Conservation (phyloP, 225 moss, liverwort and hornwort species). For the Anthoceros angustus region DNA sequence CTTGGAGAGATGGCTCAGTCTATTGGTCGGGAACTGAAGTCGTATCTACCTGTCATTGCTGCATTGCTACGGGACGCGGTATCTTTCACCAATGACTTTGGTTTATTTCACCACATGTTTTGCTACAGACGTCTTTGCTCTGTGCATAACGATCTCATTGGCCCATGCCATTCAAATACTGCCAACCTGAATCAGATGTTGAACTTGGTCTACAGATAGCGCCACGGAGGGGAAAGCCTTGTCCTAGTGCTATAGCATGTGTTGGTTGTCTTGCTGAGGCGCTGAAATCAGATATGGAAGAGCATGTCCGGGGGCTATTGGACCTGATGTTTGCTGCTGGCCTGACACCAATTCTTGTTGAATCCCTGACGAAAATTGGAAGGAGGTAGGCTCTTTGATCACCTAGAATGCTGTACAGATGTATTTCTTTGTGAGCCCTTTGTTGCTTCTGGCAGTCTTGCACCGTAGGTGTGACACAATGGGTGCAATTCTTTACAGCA, state of each 20-base stretch:
- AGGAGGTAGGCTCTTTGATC: conserved; percentile 36
- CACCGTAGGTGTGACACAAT: too few relatives aligned
- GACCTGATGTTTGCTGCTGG: conserved; percentile 82
- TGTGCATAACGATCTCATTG: neutral
- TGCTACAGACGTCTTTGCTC: neutral
- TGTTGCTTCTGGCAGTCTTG: neutral
- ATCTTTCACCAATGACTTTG: conserved; percentile 7
- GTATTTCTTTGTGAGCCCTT: neutral
- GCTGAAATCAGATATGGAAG: conserved; percentile 66
- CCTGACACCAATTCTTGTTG: conserved; percentile 50
- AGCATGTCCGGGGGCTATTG: conserved; percentile 46
- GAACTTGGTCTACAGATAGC: conserved; percentile 38
- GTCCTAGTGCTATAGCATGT: conserved; percentile 70
- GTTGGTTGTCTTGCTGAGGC: conserved; percentile 83
- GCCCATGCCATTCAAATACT: too few relatives aligned
- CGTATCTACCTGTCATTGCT: conserved; percentile 44
- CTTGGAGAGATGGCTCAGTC: conserved; percentile 92
- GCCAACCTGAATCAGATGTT: too few relatives aligned
- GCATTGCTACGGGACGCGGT: conserved; percentile 69
- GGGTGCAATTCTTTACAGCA: conserved; percentile 18
- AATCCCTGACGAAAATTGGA: conserved; percentile 55
- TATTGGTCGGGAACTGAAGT: conserved; percentile 60
- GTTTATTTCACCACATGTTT: neutral
- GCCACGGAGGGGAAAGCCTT: conserved; percentile 66
- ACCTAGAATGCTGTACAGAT: neutral